Conservation (phyloP, 2,329 filamentous ascomycete genomes). For the Pestalotiopsis sp. region DNA sequence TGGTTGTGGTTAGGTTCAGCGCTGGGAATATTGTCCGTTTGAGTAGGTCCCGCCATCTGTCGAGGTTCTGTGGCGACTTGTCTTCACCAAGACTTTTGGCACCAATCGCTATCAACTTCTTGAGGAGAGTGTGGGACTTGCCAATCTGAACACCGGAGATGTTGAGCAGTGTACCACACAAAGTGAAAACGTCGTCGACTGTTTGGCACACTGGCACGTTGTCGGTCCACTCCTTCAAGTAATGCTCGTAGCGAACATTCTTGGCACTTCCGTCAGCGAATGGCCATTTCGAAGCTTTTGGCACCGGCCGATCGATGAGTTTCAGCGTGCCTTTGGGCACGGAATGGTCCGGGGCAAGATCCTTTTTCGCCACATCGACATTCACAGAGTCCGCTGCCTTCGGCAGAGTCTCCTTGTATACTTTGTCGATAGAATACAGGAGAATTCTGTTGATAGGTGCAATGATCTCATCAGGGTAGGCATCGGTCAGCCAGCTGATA, state of each 20-base stretch:
- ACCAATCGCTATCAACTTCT: slow-evolving; percentile 86
- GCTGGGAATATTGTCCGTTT: slow-evolving; percentile 85
- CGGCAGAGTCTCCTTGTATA: slow-evolving; percentile 54
- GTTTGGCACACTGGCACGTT: slow-evolving; percentile 90
- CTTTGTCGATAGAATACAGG: slow-evolving; percentile 77
- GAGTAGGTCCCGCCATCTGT: slow-evolving; percentile 84
- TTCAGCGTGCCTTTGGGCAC: slow-evolving; percentile 71
- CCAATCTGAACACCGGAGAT: slow-evolving; percentile 88
- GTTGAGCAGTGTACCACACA: slow-evolving; percentile 84
- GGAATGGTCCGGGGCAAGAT: slow-evolving; percentile 63
- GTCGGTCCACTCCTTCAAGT: slow-evolving; percentile 97
- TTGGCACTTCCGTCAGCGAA: slow-evolving; percentile 81
- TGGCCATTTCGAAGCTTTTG: slow-evolving; percentile 79
- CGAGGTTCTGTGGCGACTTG: slow-evolving; percentile 67
- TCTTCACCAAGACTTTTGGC: slow-evolving; percentile 74
- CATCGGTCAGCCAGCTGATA: slow-evolving; percentile 90
- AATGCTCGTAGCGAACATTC: slow-evolving; percentile 84
- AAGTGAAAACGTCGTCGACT: slow-evolving; percentile 86
- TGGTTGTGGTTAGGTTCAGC: slow-evolving; percentile 82
- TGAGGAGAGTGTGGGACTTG: slow-evolving; percentile 75
- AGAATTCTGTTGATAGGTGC: slow-evolving; percentile 81
- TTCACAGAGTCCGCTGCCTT: slow-evolving; percentile 34
- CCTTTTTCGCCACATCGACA: slow-evolving; percentile 34
- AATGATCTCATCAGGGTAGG: slow-evolving; percentile 78
- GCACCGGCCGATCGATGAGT: slow-evolving; percentile 59